Base-by-base conservation (phyloP, 2,329 filamentous ascomycete genomes). In the Fusarium nodosum region DNA sequence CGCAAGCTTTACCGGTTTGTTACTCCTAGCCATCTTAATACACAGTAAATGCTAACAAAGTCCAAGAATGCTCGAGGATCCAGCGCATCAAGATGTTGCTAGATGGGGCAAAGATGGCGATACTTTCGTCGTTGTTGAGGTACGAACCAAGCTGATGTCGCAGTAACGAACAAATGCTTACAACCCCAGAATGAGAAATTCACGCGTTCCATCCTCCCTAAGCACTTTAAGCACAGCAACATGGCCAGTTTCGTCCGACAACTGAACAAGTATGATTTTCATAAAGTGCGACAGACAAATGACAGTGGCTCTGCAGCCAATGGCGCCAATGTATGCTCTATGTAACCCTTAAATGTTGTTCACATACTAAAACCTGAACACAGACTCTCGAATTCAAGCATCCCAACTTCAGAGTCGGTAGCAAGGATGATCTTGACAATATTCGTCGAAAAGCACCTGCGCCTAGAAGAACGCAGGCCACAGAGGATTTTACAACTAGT, bases 201-300 rank as follows among this genome's bases (percentile, higher is more conserved):
- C 77, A 98, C 96, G 24, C 97, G 97, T 79, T 92, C 93, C 39
- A 97, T 99, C 74, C 88, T 99, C 18, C 96, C 96, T 4, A 97
- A 98, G 78, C 94, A 98, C 76, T 99, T 99, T 85, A 99, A 99
- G 81, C 96, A 98, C 82, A 97, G 93, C 87, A 97, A 97, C 79
- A 97, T 97, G 83, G 94, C 94, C 33, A 97, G 94, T 81, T 97
- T 97, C 78, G 94, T 97, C 61, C 91, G 94, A 50, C 94, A 97
- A 79, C 84, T 97, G 61, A 97, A 97, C 84, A 97, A 97, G 79
- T 97, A 97, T 80, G 94, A 97, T 78, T 99, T 99, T 74, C 96
- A 99, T 85, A 99, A 99, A 85, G 94, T 98, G 69, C 89, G 96
- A 67, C 80, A 80, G 18, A 79, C 80, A 4, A 79, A 77, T 52